A percentile compares a stretch with the other conserved stretches of the same genome.
Evolutionary conservation across 2,329 filamentous ascomycete genomes (phyloP).

Genomic region (Sphaceloma murrayae): DNA sequence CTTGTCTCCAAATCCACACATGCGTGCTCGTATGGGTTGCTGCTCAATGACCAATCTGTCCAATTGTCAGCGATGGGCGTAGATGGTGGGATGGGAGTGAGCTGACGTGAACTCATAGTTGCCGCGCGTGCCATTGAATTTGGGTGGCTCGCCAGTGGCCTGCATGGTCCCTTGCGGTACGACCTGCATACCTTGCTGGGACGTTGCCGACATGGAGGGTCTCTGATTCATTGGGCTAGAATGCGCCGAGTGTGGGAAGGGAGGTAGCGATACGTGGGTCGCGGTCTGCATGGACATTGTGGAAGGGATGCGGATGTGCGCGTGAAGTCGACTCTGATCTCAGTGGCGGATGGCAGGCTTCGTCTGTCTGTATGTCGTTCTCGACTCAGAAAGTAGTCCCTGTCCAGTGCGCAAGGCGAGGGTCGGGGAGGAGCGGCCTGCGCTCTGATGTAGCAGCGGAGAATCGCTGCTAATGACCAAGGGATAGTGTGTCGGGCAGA

Average conservation of each 20-base stretch:
- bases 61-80: not conserved
- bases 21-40: constrained; percentile 83
- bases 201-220: constrained; percentile 11
- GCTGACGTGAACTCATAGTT: constrained; percentile 15
- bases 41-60: constrained; percentile 55
- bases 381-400: not conserved
- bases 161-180: constrained; percentile 5
- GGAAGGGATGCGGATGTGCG: not conserved
- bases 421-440: constrained; percentile 10
- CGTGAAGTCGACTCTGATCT: not conserved
- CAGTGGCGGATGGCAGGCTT: too few species aligned
- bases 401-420: not conserved
- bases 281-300: constrained; percentile 17
- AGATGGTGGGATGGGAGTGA: not conserved
- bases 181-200: constrained; percentile 17
- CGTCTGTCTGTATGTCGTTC: too few species aligned
- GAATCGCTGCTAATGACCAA: too few species aligned
- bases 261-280: constrained; percentile 14
- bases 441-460: not conserved
- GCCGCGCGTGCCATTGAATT: constrained; percentile 11
- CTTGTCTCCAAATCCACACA: constrained; percentile 99
- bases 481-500: too few species aligned
- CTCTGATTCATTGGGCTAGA: constrained; percentile 11
- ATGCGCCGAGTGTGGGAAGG: constrained; percentile 11
- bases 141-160: constrained; percentile 1